Conservation (phyloP, 768 basidiomycete species). For the Rubroboletus pulcherrimus region DNA sequence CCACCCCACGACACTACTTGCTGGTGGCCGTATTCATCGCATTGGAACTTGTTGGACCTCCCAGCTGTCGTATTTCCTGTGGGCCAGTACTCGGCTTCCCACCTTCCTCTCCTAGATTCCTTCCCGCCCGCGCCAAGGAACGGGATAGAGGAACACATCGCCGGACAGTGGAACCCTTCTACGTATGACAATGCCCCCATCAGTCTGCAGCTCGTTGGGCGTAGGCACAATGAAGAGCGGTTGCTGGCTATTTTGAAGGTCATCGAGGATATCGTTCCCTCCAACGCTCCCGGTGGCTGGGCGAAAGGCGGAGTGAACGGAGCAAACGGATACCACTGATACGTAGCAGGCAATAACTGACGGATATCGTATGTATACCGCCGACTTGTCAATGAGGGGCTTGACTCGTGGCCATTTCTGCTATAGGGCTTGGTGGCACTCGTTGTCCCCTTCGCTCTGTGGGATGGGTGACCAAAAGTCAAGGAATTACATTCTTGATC, state of each 20-base stretch:
- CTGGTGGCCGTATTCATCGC: slow-evolving; percentile 50
- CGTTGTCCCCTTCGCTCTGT: neutral
- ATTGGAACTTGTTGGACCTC: slow-evolving; percentile 53
- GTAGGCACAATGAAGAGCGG: slow-evolving; percentile 48
- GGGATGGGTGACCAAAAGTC: slow-evolving; percentile 11
- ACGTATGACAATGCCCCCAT: slow-evolving; percentile 44
- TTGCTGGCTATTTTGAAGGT: slow-evolving; percentile 42
- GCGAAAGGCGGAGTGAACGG: slow-evolving; percentile 3
- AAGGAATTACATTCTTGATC: neutral
- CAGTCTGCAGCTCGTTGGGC: slow-evolving; percentile 47
- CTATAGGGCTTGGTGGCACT: slow-evolving; percentile 2
- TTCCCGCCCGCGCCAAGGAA: slow-evolving; percentile 32
- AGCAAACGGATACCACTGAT: slow-evolving; percentile 10
- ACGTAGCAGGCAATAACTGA: neutral
- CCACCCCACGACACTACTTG: slow-evolving; percentile 45
- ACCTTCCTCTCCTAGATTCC: slow-evolving; percentile 4
- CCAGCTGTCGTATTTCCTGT: slow-evolving; percentile 47
- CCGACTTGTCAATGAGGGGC: neutral
- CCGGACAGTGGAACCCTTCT: slow-evolving; percentile 39
- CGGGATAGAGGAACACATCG: slow-evolving; percentile 34
- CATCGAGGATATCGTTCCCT: slow-evolving; percentile 32
- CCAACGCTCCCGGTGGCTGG: slow-evolving; percentile 11
- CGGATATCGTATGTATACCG: slow-evolving; percentile 1
- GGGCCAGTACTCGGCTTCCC: slow-evolving; percentile 32
- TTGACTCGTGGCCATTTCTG: slow-evolving; percentile 13